Evolutionary conservation across 2,329 filamentous ascomycete species (phyloP), one percentile per base, ranked within the genome.

Genomic region (Allantophomopsis lycopodina): DNA sequence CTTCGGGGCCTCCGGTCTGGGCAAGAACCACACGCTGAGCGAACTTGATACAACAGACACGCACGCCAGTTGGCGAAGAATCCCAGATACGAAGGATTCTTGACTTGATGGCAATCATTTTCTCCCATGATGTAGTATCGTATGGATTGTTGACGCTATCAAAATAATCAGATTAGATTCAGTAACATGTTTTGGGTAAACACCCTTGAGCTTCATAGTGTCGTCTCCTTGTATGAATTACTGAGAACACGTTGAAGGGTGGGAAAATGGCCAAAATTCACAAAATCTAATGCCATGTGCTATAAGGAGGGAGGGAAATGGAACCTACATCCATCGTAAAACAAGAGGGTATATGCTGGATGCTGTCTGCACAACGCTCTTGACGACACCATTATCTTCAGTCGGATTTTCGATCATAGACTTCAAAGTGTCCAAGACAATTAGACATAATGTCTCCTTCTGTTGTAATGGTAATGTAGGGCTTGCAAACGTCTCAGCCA

Each of bases 1-100:
- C 69, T 49, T 84, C 83, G 42, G 80, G 64, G 36, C 85, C 85
- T n/a, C 80, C 78, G 10, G 86, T 95, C 60, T 98, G 89, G 14
- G 87, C 84, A 48, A 95, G 73, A 35, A 98, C 83, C 35, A 96
- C 85, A 46, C 85, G 79, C 63, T 98, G 89, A 31, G 86, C 81
- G 59, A 98, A 98, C 61, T 98, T 98, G 69, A 96, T 81, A 64
- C 91, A 96, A 67, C 87, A 94, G 58, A 96, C 80, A 51, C 80
- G 80, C 46, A 96, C 75, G 2, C 85, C 81, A 11, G 80, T 71
- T 12, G 75, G 65, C 14, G 84, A 79, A 34, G 68, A 73, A 50
- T 95, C 89, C 89, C 93, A 95, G 53, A 91, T 77, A 43, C 76
- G 77, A 44, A 98, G 61, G 49, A 98, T 91, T 51, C 79, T 83